Base-by-base conservation (phyloP, 2,329 filamentous ascomycete genomes). In the Aspergillus floridensis region DNA sequence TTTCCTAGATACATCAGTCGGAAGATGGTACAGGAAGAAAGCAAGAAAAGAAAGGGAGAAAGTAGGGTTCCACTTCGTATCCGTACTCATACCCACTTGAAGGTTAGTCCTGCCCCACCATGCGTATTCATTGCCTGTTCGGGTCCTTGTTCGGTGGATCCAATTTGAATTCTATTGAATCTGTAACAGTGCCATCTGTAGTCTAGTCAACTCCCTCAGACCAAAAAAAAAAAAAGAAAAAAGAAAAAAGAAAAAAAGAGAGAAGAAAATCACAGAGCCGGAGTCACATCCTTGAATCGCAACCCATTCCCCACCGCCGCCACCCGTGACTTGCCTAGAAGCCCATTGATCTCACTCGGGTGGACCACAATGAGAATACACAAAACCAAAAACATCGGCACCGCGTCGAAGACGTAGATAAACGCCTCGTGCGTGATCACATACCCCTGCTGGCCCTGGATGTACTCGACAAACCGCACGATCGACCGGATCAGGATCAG, bases 381-480 rank as follows among this genome's bases (percentile, higher is more conserved):
- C 31, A 65, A 46, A 22, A 38, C 59, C 21, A 67, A 31, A 14
- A 68, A 67, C 70, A 75, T 74, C 16, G 71, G 61, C 12, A 68
- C 49, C 0, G 68, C 65, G 48, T 73, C 72, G 53, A 75, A 73
- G 24, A 74, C 58, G 57, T 72, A 74, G 0, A 70, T 58, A 48
- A 61, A 73, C 49, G 63, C 55, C 61, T 74, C 73, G n/a, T 69
- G 65, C 8, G 62, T 66, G 26, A 72, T 56, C 12, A 73, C 49
- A 26, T 59, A 58, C 2, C 71, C 72, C 0, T 67, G 59, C 29
- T 64, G 58, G 0, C 70, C 71, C 55, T 69, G 63, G 6, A 63
- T 57, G 51, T 72, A 75, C 53, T 75, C 72, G 16, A 70, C 56
- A 0, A 75, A 61, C 4, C 73, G 66, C 41, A 70, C 74, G 16